Conservation (phyloP, 495 filamentous ascomycete species). For the Achaetomiella virescens region DNA sequence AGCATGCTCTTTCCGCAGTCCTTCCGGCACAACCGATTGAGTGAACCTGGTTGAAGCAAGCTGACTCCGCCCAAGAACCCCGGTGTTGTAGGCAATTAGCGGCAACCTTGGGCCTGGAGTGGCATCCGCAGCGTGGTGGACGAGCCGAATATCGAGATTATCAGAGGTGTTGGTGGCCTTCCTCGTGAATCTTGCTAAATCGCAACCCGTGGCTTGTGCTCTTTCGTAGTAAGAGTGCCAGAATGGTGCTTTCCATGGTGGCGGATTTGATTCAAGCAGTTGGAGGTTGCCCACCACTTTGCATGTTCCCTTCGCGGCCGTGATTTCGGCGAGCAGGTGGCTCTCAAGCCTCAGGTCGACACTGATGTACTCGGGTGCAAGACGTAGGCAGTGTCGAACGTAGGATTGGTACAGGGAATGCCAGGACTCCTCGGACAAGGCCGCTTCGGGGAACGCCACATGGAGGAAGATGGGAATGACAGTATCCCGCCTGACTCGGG, state of each 20-base stretch:
- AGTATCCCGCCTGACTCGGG: slow-evolving; percentile 51
- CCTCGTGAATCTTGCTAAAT: slow-evolving; percentile 56
- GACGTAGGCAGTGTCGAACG: slow-evolving; percentile 53
- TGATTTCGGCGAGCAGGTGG: slow-evolving; percentile 39
- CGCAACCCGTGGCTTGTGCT: slow-evolving; percentile 53
- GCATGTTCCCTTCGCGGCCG: slow-evolving; percentile 50
- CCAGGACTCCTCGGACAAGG: slow-evolving; percentile 20
- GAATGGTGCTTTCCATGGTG: slow-evolving; percentile 51
- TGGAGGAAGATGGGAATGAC: slow-evolving; percentile 62
- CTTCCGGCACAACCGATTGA: slow-evolving; percentile 54
- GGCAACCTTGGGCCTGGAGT: slow-evolving; percentile 42
- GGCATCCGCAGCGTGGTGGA: slow-evolving; percentile 40
- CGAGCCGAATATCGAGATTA: slow-evolving; percentile 50
- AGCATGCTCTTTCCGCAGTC: slow-evolving; percentile 29
- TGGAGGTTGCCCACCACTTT: slow-evolving; percentile 59
- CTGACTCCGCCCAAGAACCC: slow-evolving; percentile 55
- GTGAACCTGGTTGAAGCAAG: slow-evolving; percentile 64
- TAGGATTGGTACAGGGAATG: slow-evolving; percentile 49
- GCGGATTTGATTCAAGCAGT: slow-evolving; percentile 34
- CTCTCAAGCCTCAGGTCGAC: slow-evolving; percentile 54
- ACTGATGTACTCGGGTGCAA: slow-evolving; percentile 62
- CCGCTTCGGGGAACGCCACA: slow-evolving; percentile 41
- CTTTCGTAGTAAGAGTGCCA: slow-evolving; percentile 49
- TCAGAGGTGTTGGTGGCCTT: slow-evolving; percentile 49
- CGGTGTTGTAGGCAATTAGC: slow-evolving; percentile 64